Evolutionary conservation across 1,284 basidiomycete genomes (phyloP).

Genomic region (Austroboletus novae-zelandiae): DNA sequence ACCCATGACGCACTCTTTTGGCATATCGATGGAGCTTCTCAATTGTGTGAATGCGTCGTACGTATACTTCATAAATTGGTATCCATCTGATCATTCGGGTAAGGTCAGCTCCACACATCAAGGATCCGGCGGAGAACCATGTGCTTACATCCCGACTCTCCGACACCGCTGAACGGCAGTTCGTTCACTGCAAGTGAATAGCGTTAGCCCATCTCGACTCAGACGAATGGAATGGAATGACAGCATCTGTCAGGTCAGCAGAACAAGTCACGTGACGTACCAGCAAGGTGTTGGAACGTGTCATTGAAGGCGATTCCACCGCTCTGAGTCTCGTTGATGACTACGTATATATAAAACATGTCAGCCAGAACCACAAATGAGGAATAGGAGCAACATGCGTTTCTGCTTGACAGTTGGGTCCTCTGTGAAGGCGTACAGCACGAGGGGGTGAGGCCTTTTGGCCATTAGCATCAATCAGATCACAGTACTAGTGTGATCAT

Average conservation of each 20-base stretch:
- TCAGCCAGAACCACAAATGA: constrained; percentile 1
- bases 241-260: constrained; percentile 1
- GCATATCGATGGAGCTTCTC: constrained; percentile 43
- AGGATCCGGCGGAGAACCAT: constrained; percentile 21
- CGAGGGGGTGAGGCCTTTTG: constrained; percentile 25
- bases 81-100: constrained; percentile 36
- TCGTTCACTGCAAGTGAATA: constrained; percentile 13
- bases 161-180: constrained; percentile 33
- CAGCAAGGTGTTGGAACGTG: constrained; percentile 43
- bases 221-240: not conserved
- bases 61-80: constrained; percentile 41
- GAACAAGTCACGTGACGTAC: constrained; percentile 12
- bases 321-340: constrained; percentile 46
- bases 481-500: too few relatives aligned
- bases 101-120: constrained; percentile 3
- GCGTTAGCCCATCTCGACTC: not conserved
- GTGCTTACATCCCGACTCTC: constrained; percentile 45
- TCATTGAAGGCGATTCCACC: constrained; percentile 56
- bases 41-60: constrained; percentile 50
- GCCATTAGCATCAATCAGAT: constrained; percentile 4
- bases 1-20: constrained; percentile 32
- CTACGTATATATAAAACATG: constrained; percentile 35
- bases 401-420: constrained; percentile 22
- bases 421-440: constrained; percentile 31
- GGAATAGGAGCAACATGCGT: constrained; percentile 12